Conservation (phyloP, 2,329 filamentous ascomycete genomes). For the Salinomyces thailandicus region DNA sequence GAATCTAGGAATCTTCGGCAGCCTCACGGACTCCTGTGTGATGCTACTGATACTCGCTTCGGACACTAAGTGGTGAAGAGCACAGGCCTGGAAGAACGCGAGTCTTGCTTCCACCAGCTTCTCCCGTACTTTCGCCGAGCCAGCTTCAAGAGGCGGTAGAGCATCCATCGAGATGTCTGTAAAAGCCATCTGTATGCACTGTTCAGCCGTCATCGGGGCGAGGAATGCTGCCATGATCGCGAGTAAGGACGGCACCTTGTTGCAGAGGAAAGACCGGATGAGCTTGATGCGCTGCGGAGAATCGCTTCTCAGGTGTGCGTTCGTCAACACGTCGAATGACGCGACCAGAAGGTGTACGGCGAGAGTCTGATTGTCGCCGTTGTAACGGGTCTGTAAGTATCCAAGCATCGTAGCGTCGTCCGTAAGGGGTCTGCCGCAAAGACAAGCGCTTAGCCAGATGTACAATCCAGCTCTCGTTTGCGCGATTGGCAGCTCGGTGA, state of each 20-base stretch:
- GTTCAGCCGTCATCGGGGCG: conserved; percentile 50
- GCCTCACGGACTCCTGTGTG: conserved; percentile 69
- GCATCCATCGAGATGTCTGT: conserved; percentile 53
- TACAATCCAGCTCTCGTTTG: conserved; percentile 77
- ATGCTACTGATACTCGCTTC: conserved; percentile 68
- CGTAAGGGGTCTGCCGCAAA: conserved; percentile 69
- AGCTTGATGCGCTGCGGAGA: conserved; percentile 1
- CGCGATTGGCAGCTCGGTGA: conserved; percentile 53
- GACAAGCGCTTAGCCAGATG: conserved; percentile 71
- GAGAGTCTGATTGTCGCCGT: conserved; percentile 67
- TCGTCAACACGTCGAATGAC: conserved; percentile 81
- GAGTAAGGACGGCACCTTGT: conserved; percentile 56
- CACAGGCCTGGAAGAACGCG: conserved; percentile 83
- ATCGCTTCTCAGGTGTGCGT: conserved; percentile 54
- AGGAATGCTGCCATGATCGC: conserved; percentile 46
- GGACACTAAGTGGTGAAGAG: conserved; percentile 73
- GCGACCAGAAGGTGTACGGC: conserved; percentile 76
- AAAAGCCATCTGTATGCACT: conserved; percentile 57
- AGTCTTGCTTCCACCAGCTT: conserved; percentile 58
- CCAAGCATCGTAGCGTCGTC: conserved; percentile 70
- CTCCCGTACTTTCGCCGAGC: conserved; percentile 43
- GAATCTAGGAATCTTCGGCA: conserved; percentile 64
- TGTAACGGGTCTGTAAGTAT: conserved; percentile 76
- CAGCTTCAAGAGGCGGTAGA: conserved; percentile 53
- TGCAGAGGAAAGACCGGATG: conserved; percentile 66